Percentiles rank a stretch among this genome's conserved stretches.
Evolutionary conservation across 1,284 basidiomycete species (phyloP).

Genomic region (Veloboletus limbatus): DNA sequence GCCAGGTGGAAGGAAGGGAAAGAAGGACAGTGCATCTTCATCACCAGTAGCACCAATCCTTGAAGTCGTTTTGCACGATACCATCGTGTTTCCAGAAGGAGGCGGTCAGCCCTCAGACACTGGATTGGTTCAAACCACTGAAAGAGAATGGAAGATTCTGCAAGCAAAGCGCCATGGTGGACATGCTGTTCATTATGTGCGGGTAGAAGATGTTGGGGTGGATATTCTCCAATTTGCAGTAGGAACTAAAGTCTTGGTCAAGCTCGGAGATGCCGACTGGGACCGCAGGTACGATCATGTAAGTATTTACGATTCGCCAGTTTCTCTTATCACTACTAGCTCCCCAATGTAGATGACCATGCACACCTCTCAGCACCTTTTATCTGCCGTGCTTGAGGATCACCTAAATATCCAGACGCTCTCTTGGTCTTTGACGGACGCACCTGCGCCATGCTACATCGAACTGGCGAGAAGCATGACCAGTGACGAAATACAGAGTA

Average conservation of each 20-base stretch:
- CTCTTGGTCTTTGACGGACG: conserved; percentile 77
- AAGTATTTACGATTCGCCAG: conserved; percentile 26
- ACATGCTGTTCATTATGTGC: conserved; percentile 76
- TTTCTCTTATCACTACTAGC: conserved; percentile 1
- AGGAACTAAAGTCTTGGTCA: conserved; percentile 55
- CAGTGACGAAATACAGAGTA: conserved; percentile 55
- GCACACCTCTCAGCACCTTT: conserved; percentile 81
- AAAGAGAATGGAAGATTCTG: conserved; percentile 57
- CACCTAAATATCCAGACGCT: conserved; percentile 71
- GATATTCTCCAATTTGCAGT: conserved; percentile 46
- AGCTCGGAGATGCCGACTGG: conserved; percentile 62
- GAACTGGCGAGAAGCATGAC: conserved; percentile 74
- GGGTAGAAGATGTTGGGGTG: conserved; percentile 41
- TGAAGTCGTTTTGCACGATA: conserved; percentile 74
- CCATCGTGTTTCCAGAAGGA: conserved; percentile 86
- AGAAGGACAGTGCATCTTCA: conserved; percentile 40
- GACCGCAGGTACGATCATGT: conserved; percentile 78
- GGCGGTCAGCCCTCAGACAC: conserved; percentile 85
- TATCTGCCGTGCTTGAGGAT: conserved; percentile 78
- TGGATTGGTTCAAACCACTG: conserved; percentile 51
- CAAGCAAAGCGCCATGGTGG: conserved; percentile 72
- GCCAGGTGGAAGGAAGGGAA: conserved; percentile 44
- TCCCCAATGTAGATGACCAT: conserved; percentile 62
- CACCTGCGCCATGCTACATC: conserved; percentile 70
- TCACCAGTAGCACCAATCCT: conserved; percentile 49